phyloP scores from a whole-genome alignment of 352 stramenopile genomes.

The Globisporangium mamillatum region DNA sequence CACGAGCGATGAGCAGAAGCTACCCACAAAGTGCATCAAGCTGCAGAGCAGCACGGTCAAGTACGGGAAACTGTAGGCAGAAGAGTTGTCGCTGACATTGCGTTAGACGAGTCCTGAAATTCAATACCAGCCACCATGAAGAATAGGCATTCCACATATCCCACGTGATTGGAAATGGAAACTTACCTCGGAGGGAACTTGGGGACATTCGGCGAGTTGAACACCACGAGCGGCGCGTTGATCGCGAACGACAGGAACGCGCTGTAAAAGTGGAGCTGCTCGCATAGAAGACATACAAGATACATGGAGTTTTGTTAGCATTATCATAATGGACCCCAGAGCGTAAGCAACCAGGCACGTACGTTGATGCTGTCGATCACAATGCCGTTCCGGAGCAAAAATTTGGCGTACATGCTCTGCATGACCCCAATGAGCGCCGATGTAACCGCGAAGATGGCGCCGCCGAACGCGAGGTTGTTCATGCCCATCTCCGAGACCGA shows the following conservation, averaged over 20 bases:
- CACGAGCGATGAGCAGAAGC: constrained; percentile 78
- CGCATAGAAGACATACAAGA: not conserved
- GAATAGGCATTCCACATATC: not conserved
- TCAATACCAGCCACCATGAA: not conserved
- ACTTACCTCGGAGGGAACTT: constrained; percentile 47
- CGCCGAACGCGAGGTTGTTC: constrained; percentile 72
- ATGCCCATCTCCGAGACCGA: constrained; percentile 88
- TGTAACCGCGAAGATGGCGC: constrained; percentile 65
- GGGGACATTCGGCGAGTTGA: constrained; percentile 41
- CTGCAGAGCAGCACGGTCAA: constrained; percentile 71
- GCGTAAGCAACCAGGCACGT: constrained; percentile 18
- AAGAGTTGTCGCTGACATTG: constrained; percentile 8
- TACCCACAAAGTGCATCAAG: constrained; percentile 82
- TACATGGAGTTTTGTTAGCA: not conserved
- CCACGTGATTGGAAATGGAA: not conserved
- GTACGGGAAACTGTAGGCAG: constrained; percentile 57
- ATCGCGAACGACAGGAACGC: constrained; percentile 81
- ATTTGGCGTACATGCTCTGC: constrained; percentile 89
- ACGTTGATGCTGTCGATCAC: constrained; percentile 83
- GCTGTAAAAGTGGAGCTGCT: constrained; percentile 85
- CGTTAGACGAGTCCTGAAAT: constrained; percentile 5
- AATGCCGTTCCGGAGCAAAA: constrained; percentile 70
- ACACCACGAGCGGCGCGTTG: constrained; percentile 74
- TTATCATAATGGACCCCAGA: not conserved
- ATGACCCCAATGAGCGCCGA: constrained; percentile 80